Conservation (phyloP, 1,139 yeast genomes). For the Hansenula sp. region DNA sequence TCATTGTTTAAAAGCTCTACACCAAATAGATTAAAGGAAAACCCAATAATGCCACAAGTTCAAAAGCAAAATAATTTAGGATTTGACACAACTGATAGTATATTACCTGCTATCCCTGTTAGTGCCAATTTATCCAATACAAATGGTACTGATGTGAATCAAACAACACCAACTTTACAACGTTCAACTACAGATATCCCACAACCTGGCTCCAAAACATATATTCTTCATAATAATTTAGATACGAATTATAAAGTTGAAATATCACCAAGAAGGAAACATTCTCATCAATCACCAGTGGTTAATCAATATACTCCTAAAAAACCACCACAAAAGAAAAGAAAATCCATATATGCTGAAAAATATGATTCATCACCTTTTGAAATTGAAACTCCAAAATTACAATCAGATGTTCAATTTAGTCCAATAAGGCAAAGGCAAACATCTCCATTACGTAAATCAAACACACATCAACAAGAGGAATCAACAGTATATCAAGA, state of each 20-base stretch:
- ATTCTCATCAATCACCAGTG: constrained; percentile 19
- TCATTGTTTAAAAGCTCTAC: constrained; percentile 1
- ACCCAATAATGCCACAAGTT: constrained; percentile 24
- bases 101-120: constrained; percentile 21
- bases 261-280: constrained; percentile 26
- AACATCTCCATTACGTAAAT: constrained; percentile 9
- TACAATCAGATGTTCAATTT: constrained; percentile 28
- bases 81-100: constrained; percentile 23
- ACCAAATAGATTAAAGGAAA: constrained; percentile 8
- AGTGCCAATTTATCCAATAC: constrained; percentile 20
- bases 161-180: constrained; percentile 21
- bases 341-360: constrained; percentile 40
- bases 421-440: constrained; percentile 12
- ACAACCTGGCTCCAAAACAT: constrained; percentile 12
- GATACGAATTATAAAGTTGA: constrained; percentile 33
- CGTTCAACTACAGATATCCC: constrained; percentile 25
- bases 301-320: constrained; percentile 21
- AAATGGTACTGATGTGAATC: constrained; percentile 21
- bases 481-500: constrained; percentile 1
- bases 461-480: background rate
- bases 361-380: constrained; percentile 49
- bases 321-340: constrained; percentile 23
- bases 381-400: constrained; percentile 30
- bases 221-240: constrained; percentile 26
- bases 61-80: constrained; percentile 10